phyloP scores from a whole-genome alignment of 2,329 filamentous ascomycete genomes.

The Aciculosporium take region DNA sequence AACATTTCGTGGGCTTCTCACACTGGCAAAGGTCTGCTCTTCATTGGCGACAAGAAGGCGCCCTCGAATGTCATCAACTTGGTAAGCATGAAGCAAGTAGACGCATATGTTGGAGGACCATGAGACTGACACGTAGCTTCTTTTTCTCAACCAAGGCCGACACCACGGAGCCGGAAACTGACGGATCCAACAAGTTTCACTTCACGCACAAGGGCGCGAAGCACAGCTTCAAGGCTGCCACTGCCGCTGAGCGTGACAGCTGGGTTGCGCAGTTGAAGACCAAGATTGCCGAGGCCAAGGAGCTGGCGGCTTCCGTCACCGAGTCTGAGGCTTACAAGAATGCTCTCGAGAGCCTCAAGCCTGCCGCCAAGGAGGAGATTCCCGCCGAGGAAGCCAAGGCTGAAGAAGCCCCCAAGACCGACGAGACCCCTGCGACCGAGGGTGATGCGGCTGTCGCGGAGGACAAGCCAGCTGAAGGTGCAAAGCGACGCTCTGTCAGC shows the following conservation, averaged over 20 bases:
- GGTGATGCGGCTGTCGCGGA: slow-evolving; percentile 19
- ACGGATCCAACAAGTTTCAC: slow-evolving; percentile 68
- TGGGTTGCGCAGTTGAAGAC: slow-evolving; percentile 78
- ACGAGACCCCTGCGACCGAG: slow-evolving; percentile 17
- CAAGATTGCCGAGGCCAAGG: slow-evolving; percentile 76
- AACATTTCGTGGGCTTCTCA: slow-evolving; percentile 79
- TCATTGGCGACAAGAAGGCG: slow-evolving; percentile 73
- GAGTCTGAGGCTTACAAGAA: slow-evolving; percentile 81
- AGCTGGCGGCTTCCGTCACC: slow-evolving; percentile 55
- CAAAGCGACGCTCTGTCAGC: slow-evolving; percentile 49
- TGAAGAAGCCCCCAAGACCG: slow-evolving; percentile 24
- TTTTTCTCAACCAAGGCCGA: slow-evolving; percentile 38
- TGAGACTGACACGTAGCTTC: slow-evolving; percentile 3
- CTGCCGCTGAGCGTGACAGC: slow-evolving; percentile 67
- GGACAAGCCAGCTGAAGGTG: slow-evolving; percentile 29
- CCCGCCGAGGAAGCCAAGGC: slow-evolving; percentile 15
- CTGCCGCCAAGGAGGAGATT: slow-evolving; percentile 18
- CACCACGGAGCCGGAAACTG: slow-evolving; percentile 56
- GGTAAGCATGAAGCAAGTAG: slow-evolving; percentile 36
- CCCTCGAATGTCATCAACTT: slow-evolving; percentile 75
- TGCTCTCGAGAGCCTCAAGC: slow-evolving; percentile 56
- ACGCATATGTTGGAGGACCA: neutral
- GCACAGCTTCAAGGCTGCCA: slow-evolving; percentile 80
- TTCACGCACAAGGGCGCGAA: slow-evolving; percentile 79
- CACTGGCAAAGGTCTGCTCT: slow-evolving; percentile 90